A percentile compares a stretch with the other conserved stretches of the same genome.
phyloP scores from a whole-genome alignment of 495 filamentous ascomycete species.

The Diplogelasinospora grovesii region DNA sequence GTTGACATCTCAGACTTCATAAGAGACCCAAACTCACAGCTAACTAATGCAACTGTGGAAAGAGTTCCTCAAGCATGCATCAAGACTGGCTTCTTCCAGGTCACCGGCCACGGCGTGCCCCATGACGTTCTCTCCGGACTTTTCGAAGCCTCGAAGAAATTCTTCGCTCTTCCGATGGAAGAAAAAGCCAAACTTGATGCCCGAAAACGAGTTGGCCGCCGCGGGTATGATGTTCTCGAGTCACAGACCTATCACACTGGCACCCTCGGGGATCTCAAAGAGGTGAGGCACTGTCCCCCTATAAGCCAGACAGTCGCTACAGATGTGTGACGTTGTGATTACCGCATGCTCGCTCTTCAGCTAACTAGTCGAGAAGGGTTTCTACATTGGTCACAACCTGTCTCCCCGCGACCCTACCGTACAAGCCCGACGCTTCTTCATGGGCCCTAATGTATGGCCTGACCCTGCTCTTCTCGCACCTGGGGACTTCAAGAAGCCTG shows the following conservation, averaged over 20 bases:
- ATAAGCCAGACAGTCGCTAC: too few relatives aligned
- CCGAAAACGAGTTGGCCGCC: constrained; percentile 26
- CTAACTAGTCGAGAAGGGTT: too few relatives aligned
- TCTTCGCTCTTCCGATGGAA: constrained; percentile 31
- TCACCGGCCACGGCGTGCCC: constrained; percentile 40
- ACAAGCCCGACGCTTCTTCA: too few relatives aligned
- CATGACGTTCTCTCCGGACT: constrained; percentile 14
- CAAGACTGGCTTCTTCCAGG: constrained; percentile 46
- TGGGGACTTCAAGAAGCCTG: constrained; percentile 38
- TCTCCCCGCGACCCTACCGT: constrained; percentile 26
- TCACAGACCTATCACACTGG: constrained; percentile 20
- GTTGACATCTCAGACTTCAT: too few relatives aligned
- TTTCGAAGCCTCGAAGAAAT: constrained; percentile 14
- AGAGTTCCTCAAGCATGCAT: constrained; percentile 24
- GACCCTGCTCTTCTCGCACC: constrained; percentile 25
- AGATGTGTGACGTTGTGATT: too few relatives aligned
- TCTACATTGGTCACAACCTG: constrained; percentile 33
- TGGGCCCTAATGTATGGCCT: constrained; percentile 35
- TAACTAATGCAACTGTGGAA: too few relatives aligned
- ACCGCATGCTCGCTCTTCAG: too few relatives aligned
- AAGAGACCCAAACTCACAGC: too few relatives aligned
- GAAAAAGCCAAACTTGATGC: constrained; percentile 26
- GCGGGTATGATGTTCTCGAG: constrained; percentile 34
- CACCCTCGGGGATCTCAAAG: constrained; percentile 32
- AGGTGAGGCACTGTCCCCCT: constrained; percentile 18